Evolutionary conservation across 495 filamentous ascomycete genomes (phyloP).

Genomic region (Talaromyces proteolyticus): DNA sequence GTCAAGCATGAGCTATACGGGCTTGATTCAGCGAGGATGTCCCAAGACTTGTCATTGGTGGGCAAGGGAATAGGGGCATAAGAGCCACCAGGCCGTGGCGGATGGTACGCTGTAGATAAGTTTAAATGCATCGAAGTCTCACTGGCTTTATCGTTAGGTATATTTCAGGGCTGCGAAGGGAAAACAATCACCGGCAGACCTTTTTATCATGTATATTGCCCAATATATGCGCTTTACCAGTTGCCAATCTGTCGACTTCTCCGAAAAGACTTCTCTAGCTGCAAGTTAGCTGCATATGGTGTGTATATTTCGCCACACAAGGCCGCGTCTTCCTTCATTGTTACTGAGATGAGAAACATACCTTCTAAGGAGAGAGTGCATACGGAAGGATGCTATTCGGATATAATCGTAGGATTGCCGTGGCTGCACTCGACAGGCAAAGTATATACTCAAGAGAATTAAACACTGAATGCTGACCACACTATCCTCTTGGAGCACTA

Average conservation of each 20-base stretch:
- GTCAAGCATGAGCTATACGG: slow-evolving; percentile 1
- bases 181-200: not conserved
- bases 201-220: slow-evolving; percentile 4
- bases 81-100: not conserved
- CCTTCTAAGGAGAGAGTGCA: slow-evolving; percentile 2
- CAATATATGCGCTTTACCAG: slow-evolving; percentile 1
- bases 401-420: slow-evolving; percentile 2
- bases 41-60: not conserved
- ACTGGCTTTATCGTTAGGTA: slow-evolving; percentile 4
- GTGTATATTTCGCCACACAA: not conserved
- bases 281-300: not conserved
- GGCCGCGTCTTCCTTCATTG: slow-evolving; percentile 1
- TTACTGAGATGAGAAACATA: slow-evolving; percentile 2
- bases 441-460: slow-evolving; percentile 1
- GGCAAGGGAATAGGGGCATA: not conserved
- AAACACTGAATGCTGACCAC: slow-evolving; percentile 1
- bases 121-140: slow-evolving; percentile 5
- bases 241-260: not conserved
- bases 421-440: slow-evolving; percentile 4
- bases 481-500: not conserved
- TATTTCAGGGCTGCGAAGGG: not conserved
- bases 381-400: slow-evolving; percentile 2
- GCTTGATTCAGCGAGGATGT: not conserved
- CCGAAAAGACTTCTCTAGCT: not conserved
- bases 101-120: not conserved